A percentile compares a stretch with the other conserved stretches of the same genome.
These are phyloP conservation scores for Apium graveolens DNA, from an alignment of 129 eudicot genomes.

Conservation along the genomic window DNA sequence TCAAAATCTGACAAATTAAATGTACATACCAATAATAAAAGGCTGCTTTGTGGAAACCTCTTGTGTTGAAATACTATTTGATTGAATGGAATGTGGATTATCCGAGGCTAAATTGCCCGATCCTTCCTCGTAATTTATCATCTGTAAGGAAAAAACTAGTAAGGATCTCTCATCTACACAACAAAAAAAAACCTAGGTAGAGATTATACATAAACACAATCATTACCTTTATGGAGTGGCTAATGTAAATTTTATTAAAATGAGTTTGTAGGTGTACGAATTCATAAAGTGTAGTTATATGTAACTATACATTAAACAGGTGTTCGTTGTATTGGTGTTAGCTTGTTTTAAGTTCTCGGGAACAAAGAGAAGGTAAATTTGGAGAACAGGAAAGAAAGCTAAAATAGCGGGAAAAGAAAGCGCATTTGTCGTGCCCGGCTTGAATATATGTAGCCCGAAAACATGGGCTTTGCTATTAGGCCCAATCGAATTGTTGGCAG, in stretches of 20 bases:
- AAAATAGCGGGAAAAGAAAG: conserved; percentile 17
- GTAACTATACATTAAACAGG: background rate
- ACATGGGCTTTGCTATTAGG: background rate
- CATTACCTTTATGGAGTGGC: background rate
- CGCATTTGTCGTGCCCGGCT: conserved; percentile 5
- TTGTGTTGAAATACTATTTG: conserved; percentile 14
- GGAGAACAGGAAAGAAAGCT: background rate
- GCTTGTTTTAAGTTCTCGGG: background rate
- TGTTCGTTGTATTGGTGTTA: background rate
- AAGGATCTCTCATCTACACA: background rate
- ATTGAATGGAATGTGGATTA: conserved; percentile 8
- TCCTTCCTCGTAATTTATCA: conserved; percentile 21
- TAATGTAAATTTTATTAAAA: background rate
- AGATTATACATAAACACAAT: background rate
- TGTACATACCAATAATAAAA: conserved; percentile 24
- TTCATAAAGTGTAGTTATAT: background rate
- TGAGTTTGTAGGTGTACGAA: background rate
- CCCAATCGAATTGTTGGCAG: too few species aligned
- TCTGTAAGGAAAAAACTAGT: background rate
- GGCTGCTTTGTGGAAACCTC: conserved; percentile 13
- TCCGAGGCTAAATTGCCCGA: background rate
- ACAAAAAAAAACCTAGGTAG: background rate
- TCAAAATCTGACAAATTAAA: background rate
- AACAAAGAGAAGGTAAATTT: background rate
- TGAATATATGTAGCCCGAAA: background rate